These are phyloP conservation scores for Ustilago esculenta DNA, from an alignment of 1,284 basidiomycete genomes.

Conservation along the genomic window DNA sequence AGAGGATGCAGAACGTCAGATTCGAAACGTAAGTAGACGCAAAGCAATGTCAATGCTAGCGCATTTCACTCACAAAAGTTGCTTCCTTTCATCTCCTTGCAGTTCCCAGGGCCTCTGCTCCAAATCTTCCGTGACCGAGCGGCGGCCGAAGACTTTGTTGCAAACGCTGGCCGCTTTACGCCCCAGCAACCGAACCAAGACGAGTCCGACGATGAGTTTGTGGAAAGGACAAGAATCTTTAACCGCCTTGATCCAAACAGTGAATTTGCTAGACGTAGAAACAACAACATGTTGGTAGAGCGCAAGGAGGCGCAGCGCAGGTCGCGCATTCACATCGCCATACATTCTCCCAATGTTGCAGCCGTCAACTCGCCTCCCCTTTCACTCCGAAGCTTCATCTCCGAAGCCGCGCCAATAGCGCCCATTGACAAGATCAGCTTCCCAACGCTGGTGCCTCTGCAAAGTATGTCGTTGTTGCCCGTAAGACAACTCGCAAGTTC, in stretches of 20 bases:
- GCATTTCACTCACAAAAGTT: neutral
- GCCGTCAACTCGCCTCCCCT: constrained; percentile 17
- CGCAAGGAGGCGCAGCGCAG: constrained; percentile 34
- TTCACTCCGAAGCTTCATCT: constrained; percentile 6
- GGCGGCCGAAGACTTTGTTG: constrained; percentile 33
- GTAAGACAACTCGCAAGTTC: constrained; percentile 27
- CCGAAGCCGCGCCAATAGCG: constrained; percentile 2
- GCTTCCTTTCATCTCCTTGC: neutral
- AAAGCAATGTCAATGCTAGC: no score
- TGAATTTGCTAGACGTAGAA: constrained; percentile 19
- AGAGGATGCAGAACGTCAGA: constrained; percentile 42
- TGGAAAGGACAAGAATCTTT: constrained; percentile 40
- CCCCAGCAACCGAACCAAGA: constrained; percentile 9
- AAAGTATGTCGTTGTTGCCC: constrained; percentile 29
- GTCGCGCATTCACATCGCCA: constrained; percentile 20
- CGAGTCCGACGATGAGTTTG: constrained; percentile 29
- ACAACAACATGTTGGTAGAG: constrained; percentile 16
- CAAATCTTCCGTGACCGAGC: constrained; percentile 30
- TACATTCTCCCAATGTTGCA: constrained; percentile 6
- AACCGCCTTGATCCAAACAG: constrained; percentile 25
- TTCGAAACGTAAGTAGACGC: constrained; percentile 30
- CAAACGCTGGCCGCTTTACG: constrained; percentile 6
- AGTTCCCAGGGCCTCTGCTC: constrained; percentile 46
- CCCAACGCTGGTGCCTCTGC: constrained; percentile 1
- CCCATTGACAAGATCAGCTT: constrained; percentile 25